Percentiles rank a stretch among this genome's conserved stretches.
Evolutionary conservation across 441 rosid genomes (phyloP).

Genomic region (Mallotus japonicus): DNA sequence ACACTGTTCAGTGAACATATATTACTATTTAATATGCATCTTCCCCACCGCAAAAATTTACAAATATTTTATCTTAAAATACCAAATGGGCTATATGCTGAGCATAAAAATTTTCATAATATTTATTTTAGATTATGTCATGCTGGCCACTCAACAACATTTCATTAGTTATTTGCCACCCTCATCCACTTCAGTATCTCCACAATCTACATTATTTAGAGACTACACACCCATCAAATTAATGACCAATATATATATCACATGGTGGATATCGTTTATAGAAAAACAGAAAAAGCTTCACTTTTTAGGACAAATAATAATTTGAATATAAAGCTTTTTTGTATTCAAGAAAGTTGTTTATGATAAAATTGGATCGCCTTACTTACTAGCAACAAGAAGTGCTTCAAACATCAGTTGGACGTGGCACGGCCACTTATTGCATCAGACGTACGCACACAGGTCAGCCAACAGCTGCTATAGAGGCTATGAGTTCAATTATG

Average conservation of each 20-base stretch:
- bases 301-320: neutral
- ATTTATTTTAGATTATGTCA: too few species aligned
- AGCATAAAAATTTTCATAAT: too few species aligned
- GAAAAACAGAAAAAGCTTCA: neutral
- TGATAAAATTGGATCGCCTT: too few species aligned
- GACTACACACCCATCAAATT: neutral
- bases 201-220: neutral
- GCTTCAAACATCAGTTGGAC: constrained; percentile 8
- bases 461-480: neutral
- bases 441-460: neutral
- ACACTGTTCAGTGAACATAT: too few species aligned
- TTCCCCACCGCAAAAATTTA: too few species aligned
- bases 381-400: neutral
- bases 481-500: neutral
- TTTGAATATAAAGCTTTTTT: neutral
- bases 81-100: too few species aligned
- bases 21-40: too few species aligned
- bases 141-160: neutral
- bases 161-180: neutral
- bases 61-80: too few species aligned
- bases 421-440: neutral
- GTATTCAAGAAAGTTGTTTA: too few species aligned
- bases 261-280: neutral
- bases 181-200: constrained; percentile 1
- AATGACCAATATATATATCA: neutral